Conservation (phyloP, 73 alveolate genomes). For the Paramecium caudatum region DNA sequence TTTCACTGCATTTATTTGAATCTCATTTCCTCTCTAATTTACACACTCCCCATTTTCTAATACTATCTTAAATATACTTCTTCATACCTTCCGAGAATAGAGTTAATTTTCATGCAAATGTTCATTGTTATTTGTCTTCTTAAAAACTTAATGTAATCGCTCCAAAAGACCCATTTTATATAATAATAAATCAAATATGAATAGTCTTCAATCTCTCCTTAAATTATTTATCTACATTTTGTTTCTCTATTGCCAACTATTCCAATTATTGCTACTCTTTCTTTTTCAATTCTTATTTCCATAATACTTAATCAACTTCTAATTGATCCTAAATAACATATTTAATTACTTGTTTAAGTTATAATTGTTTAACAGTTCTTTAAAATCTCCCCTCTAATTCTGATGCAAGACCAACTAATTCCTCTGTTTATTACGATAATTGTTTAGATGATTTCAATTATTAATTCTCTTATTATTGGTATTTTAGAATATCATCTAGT, state of each 20-base stretch:
- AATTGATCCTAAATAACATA: neutral
- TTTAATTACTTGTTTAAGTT: too few species aligned
- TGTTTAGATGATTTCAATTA: neutral
- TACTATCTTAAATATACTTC: neutral
- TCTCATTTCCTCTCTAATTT: slow-evolving; percentile 49
- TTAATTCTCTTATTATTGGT: neutral
- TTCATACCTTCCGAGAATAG: neutral
- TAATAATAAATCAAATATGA: slow-evolving; percentile 28
- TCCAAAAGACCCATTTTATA: slow-evolving; percentile 16
- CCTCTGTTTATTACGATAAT: neutral
- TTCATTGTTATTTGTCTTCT: neutral
- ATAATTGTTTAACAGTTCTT: neutral
- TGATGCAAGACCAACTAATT: neutral
- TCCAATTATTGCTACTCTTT: neutral
- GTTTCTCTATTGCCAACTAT: neutral
- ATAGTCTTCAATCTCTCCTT: slow-evolving; percentile 20
- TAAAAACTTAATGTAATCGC: slow-evolving; percentile 1
- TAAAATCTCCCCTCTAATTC: neutral
- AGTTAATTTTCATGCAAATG: slow-evolving; percentile 40
- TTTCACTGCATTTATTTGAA: neutral
- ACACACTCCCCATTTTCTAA: slow-evolving; percentile 64
- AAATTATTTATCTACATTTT: neutral
- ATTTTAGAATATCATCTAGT: neutral
- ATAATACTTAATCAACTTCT: neutral
- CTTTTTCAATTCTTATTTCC: neutral